Base-by-base conservation (phyloP, 1,139 yeast species). In the Pichia norvegensis region DNA sequence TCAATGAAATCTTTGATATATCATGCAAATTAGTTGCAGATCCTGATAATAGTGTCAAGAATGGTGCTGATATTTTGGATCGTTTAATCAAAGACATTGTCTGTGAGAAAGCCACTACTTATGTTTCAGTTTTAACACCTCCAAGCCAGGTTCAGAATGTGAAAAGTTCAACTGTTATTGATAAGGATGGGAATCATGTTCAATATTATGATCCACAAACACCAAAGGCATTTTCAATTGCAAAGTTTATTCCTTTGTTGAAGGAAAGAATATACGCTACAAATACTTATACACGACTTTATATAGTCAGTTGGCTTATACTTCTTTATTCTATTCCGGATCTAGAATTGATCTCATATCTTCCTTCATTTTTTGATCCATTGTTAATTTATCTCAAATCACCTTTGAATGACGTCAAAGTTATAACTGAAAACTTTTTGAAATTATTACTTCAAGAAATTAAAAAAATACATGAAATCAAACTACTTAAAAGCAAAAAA, bases 51-150 rank as follows among this genome's bases (percentile, higher is more conserved):
- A 83, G 95, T 29, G 97, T 92, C 23, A 86, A 90, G 60, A 92
- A 90, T 58, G 99, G 97, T 5, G 97, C 98, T 3, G 97, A 92
- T 63, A 74, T 94, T 42, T 74, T 94, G 53, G 97, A 94, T 65
- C 66, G 97, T 38, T 72, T 94, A 53, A 79, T 92, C 54, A 92
- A 94, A 63, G 98, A 94, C 63, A 90, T 94, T 46, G 97, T 92
- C 1, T 85, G 95, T 44, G 97, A 95, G 53, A 87, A 90, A 61
- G 95, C 97, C 0, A 82, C 97, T 1, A 83, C 83, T 22, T 92
- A 88, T 64, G 82, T 88, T 2, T 86, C 95, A n/a, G 76, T 86
- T 3, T 75, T 88, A 33, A 47, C 49, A 17, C 38, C 22, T 16
- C 46, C 41, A 8, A 76, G 76, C 16, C 65, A 65, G 2, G 64